Percentiles rank a stretch among this genome's conserved stretches.
These are phyloP conservation scores for Acacia melanoxylon DNA, from an alignment of 306 rosid genomes.

Conservation along the genomic window DNA sequence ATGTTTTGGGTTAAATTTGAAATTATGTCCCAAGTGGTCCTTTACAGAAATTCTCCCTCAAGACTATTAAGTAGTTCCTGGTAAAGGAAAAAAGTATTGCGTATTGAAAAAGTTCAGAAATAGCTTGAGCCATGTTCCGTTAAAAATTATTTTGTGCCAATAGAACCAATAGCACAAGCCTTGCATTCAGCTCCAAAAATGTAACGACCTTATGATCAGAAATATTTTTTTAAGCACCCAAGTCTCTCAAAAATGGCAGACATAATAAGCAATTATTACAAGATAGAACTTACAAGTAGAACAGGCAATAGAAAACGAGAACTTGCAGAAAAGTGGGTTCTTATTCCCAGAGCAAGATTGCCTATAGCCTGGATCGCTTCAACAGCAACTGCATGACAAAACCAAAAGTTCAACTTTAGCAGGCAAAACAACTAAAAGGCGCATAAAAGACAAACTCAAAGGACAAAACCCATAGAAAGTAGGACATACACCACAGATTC, in stretches of 20 bases:
- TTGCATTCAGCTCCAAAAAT: background rate
- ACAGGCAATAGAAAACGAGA: conserved; percentile 93
- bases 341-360: conserved; percentile 89
- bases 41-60: background rate
- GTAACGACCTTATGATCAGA: background rate
- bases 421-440: background rate
- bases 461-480: background rate
- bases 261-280: background rate
- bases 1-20: background rate
- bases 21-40: background rate
- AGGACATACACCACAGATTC: background rate
- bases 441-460: background rate
- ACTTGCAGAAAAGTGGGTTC: conserved; percentile 90
- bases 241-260: background rate
- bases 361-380: conserved; percentile 99
- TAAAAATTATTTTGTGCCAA: background rate
- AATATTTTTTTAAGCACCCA: background rate
- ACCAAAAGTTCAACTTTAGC: conserved; percentile 15
- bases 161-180: background rate
- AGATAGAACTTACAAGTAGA: conserved; percentile 74
- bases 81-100: background rate
- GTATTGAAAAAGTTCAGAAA: background rate
- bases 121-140: background rate
- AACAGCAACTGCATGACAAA: conserved; percentile 82
- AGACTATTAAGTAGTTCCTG: background rate